Evolutionary conservation across 2,329 filamentous ascomycete genomes (phyloP), one percentile per base, ranked within the genome.

Genomic region (Colletotrichum sp.): DNA sequence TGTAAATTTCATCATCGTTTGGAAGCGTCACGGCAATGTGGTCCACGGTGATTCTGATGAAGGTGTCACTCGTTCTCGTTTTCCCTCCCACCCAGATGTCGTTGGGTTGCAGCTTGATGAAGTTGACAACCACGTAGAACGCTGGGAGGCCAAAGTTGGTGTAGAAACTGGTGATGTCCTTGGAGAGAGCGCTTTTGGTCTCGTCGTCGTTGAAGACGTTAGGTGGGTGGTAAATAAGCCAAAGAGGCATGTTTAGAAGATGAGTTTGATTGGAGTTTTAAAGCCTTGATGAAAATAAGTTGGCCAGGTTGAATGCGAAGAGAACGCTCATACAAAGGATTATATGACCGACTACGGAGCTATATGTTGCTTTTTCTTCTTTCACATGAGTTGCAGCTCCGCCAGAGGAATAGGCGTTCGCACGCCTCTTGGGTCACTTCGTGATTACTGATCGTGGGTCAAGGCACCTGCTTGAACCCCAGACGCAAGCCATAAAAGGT

Each of bases 111-210:
- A 85, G 64, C 6, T 80, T 77, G 69, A 84, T 79, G 81, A 87
- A 88, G 67, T 86, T 80, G 7, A 86, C 82, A 24, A 85, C 82
- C 4, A 87, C 86, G 77, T 87, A 88, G 79, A 88, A 87, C n/a
- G 83, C 81, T 0, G 86, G 86, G 3, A 88, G 82, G 8, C 80
- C 80, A 15, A 74, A 48, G 18, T 18, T 18, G 5, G 78, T 80
- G 75, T 82, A 82, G 5, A 79, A 13, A 2, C 64, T 59, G 8
- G 85, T 87, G 39, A 87, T 84, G 74, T 82, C 80, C 70, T 80
- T 77, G 30, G 83, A 79, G 4, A 87, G 75, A 16, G 81, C 78
- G 9, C 78, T 36, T 70, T 84, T 85, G 6, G 79, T 77, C 4
- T 72, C 77, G 1, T 75, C 67, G 28, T 79, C 76, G 5, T 78